phyloP scores from a whole-genome alignment of 176 grass and related monocot genomes.

The Juncus inflexus region DNA sequence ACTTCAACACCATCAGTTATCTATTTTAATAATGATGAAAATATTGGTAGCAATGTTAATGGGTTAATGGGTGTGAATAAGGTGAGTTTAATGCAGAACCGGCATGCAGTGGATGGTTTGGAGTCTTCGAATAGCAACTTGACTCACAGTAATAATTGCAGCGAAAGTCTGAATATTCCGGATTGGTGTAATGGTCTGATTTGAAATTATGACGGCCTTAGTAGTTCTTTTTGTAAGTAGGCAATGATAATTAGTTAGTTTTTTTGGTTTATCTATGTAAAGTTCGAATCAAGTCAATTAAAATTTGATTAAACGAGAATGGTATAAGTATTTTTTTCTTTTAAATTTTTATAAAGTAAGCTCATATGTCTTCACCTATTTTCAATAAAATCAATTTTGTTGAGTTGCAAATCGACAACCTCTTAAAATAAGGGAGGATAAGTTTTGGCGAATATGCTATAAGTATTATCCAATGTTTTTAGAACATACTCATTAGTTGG shows the following conservation, averaged over 20 bases:
- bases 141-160: slow-evolving; percentile 26
- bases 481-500: no score
- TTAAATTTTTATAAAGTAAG: no score
- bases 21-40: slow-evolving; percentile 3
- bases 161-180: slow-evolving; percentile 20
- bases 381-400: no score
- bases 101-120: slow-evolving; percentile 21
- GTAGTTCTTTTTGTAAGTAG: slow-evolving; percentile 26
- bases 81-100: slow-evolving; percentile 17
- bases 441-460: no score
- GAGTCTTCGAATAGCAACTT: slow-evolving; percentile 27
- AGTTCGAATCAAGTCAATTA: no score
- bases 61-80: slow-evolving; percentile 24
- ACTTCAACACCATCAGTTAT: slow-evolving; percentile 1
- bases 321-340: no score
- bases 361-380: no score
- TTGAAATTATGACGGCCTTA: slow-evolving; percentile 19
- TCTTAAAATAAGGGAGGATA: no score
- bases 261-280: no score
- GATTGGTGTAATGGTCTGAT: slow-evolving; percentile 10
- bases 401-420: no score
- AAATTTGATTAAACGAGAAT: no score
- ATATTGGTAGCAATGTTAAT: slow-evolving; percentile 2
- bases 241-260: slow-evolving; percentile 1
- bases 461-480: no score